Percentiles rank a stretch among this genome's conserved stretches.
Conservation (phyloP, 257 asterid species). For the Nicotiana tabacum region DNA sequence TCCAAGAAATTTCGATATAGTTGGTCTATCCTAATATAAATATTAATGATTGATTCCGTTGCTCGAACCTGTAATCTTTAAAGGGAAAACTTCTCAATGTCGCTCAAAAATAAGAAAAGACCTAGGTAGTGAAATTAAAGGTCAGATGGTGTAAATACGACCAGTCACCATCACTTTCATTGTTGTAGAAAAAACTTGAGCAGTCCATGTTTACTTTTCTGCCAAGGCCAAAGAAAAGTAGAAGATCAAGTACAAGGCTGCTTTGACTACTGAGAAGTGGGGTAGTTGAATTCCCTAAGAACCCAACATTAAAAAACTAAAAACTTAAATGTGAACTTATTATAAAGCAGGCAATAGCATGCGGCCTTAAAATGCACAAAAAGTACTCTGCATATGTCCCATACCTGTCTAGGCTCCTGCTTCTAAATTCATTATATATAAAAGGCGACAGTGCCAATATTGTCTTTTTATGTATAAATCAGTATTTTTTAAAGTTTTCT, state of each 20-base stretch:
- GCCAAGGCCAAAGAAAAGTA: neutral
- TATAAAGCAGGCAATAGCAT: neutral
- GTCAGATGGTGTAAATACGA: neutral
- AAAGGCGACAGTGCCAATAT: neutral
- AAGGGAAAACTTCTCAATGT: too few relatives aligned
- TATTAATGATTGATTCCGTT: too few relatives aligned
- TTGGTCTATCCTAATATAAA: too few relatives aligned
- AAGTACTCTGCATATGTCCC: neutral
- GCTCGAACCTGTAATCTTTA: too few relatives aligned
- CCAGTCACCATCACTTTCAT: neutral
- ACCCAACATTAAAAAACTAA: constrained; percentile 20
- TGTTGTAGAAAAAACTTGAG: neutral
- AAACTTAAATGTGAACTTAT: neutral
- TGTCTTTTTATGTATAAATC: neutral
- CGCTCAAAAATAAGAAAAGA: too few relatives aligned
- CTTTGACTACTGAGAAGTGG: constrained; percentile 22
- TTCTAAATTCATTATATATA: neutral
- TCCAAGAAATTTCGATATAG: too few relatives aligned
- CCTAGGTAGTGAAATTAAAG: neutral
- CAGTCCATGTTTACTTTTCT: neutral
- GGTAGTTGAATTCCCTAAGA: constrained; percentile 15
- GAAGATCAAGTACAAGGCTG: neutral
- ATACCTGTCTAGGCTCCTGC: neutral
- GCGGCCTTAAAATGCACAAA: constrained; percentile 10
- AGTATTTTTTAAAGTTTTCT: neutral